These are phyloP conservation scores for Neurospora sp. DNA, from an alignment of 495 filamentous ascomycete genomes.

Conservation along the genomic window DNA sequence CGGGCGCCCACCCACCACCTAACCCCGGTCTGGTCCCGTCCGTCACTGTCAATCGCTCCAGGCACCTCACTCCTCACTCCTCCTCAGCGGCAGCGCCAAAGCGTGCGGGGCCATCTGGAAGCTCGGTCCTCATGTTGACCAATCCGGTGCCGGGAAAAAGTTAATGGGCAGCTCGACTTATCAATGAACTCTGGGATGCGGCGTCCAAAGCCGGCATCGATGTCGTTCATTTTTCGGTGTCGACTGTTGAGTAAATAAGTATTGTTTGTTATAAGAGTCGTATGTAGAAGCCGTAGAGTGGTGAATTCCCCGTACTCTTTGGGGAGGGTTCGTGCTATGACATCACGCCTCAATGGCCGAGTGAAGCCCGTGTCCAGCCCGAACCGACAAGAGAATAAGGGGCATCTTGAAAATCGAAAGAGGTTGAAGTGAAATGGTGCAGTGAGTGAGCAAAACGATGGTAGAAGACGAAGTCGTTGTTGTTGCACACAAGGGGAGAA, in stretches of 20 bases:
- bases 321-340: neutral
- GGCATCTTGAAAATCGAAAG: neutral
- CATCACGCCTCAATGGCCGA: neutral
- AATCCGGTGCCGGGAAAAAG: neutral
- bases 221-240: neutral
- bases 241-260: neutral
- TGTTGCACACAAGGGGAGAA: neutral
- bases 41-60: neutral
- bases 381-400: neutral
- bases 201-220: neutral
- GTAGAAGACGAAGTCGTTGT: neutral
- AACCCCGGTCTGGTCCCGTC: neutral
- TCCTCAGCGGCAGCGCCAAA: neutral
- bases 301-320: neutral
- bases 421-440: neutral
- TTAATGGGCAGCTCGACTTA: neutral
- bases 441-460: neutral
- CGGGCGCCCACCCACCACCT: neutral
- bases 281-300: neutral
- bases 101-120: neutral
- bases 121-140: neutral
- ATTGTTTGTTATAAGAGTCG: neutral
- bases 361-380: neutral
- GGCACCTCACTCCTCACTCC: neutral
- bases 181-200: neutral